Base-by-base conservation (phyloP, 208 protist species). In the Acanthamoeba culbertsoni region DNA sequence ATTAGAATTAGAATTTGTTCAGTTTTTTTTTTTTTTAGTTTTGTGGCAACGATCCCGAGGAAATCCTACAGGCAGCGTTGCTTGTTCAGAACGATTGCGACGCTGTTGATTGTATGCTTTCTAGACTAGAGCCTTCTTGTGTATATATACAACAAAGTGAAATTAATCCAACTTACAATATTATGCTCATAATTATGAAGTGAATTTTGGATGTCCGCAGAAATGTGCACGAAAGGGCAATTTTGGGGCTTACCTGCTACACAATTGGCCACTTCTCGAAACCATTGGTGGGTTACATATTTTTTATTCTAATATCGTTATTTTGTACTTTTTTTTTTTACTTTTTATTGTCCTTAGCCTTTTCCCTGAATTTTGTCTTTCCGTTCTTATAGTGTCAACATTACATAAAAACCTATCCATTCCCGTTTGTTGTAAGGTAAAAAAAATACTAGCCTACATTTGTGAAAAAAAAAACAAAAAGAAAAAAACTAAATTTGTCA, bases 21-120 rank as follows among this genome's bases (percentile, higher is more conserved):
- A 48, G 16, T 40, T 48, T 18, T 4, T 42, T 6, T 40, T 28
- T 10, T 31, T 5, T 43, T 18, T 43, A 82, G 71, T 97, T 98
- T 86, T 96, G 94, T 90, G 96, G 93, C n/a, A 96, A 97, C 91
- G 95, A 97, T 57, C 82, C 96, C 0, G 89, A 96, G 48, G 94
- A 65, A 43, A 62, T 97, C 8, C 93, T 97, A 0, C 55, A 94
- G 46, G 96, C 96, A 1, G 97, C 96, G 5, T 92, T 95, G 63
- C 55, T 94, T 8, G 93, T 97, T 10, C 94, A 97, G 48, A 68
- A 96, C 92, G 20, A 94, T 0, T 97, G 96, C 68, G 96, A 97
- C 79, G 96, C 94, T 0, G 65, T 98, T 7, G 96, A 97, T 84
- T 37, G 65, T 82, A 40, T 46, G 62, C 20, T 8, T 8, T n/a